A percentile compares a stretch with the other conserved stretches of the same genome.
phyloP scores from a whole-genome alignment of 208 protist species.

The Angomonas deanei region DNA sequence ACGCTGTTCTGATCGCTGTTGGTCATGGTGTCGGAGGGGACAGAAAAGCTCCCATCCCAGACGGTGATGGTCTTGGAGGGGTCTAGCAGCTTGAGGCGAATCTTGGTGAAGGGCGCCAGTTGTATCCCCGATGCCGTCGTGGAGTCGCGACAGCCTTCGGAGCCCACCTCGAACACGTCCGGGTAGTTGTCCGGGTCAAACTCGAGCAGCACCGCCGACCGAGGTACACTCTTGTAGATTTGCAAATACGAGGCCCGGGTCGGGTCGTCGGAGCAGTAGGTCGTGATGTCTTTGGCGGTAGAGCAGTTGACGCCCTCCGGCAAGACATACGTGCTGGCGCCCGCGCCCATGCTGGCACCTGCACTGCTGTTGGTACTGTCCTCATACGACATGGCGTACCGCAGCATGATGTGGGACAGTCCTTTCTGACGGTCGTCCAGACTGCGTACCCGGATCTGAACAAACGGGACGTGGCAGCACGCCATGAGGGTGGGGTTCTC shows the following conservation, averaged over 20 bases:
- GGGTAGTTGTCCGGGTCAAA: conserved; percentile 15
- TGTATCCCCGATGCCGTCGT: neutral
- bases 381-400: too few relatives aligned
- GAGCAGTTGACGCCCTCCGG: neutral
- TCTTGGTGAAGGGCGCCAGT: neutral
- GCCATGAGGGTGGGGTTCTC: neutral
- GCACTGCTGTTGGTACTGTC: neutral
- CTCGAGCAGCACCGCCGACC: conserved; percentile 5
- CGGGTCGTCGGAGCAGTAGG: neutral
- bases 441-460: conserved; percentile 11
- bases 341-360: neutral
- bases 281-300: neutral
- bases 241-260: neutral
- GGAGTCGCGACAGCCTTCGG: conserved; percentile 5
- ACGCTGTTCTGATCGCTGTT: neutral
- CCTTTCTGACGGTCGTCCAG: conserved; percentile 9
- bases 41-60: neutral
- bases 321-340: neutral
- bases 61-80: conserved; percentile 5
- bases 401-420: conserved; percentile 8
- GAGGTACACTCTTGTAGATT: conserved; percentile 11
- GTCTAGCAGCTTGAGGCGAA: conserved; percentile 6
- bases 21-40: neutral
- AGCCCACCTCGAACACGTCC: conserved; percentile 16
- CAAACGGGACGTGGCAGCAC: conserved; percentile 9